Evolutionary conservation across 352 stramenopile genomes (phyloP), one percentile per base, ranked within the genome.

Genomic region (Globisporangium barbulae): DNA sequence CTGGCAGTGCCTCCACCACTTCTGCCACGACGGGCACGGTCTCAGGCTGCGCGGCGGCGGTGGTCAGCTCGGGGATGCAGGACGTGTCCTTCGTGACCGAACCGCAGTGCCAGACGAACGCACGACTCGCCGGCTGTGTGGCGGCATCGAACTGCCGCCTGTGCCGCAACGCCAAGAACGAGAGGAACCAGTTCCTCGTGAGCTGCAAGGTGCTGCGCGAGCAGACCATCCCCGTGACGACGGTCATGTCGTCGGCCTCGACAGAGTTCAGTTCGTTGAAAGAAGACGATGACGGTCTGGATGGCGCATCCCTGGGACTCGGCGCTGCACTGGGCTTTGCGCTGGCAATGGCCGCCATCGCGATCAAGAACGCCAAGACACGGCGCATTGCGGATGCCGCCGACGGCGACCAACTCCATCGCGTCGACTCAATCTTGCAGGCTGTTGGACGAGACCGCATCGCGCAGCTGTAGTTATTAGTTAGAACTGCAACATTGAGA

Each of bases 151-250:
- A 58, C 15, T 90, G 83, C 52, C 81, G 72, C 37, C 50, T 92
- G 9, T 91, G 83, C 48, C 71, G 74, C 31, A 71, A 74, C 13
- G 58, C n/a, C 54, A 90, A 92, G 69, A 86, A 78, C 63, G 73
- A 85, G 60, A 62, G 35, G 30, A 89, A 89, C 53, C 73, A 82
- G 70, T 80, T 73, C 48, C 69, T 92, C 53, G 35, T 80, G 22
- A 81, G 71, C 58, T 92, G 81, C 66, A 71, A 76, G 56, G 75
- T 88, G 30, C 48, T 91, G 21, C 62, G 70, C 61, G 55, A 70
- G 35, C 30, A 47, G 12, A 48, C 25, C 4, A 47, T 49, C 22
- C 0, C 49, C 22, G 54, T 33, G 22, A 68, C 42, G 9, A 53
- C 48, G 47, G 7, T 35, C 15, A 48, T 47, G 53, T 37, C 59